Evolutionary conservation across 371 early-diverging fungal genomes (phyloP).

Genomic region (Haplosporangium sp.): DNA sequence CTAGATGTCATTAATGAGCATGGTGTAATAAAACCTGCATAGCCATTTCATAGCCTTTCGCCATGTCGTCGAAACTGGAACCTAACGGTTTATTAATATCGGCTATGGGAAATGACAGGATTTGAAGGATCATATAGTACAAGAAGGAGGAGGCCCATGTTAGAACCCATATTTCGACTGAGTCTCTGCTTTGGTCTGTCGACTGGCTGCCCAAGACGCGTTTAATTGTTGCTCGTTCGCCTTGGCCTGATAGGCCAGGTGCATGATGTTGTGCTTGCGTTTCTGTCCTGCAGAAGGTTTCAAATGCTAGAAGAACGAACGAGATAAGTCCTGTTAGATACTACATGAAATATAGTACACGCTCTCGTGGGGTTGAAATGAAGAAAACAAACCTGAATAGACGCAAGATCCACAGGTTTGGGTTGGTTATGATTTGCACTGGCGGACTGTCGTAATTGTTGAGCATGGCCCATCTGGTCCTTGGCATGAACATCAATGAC

Average conservation of each 20-base stretch:
- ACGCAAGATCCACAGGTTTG: constrained; percentile 40
- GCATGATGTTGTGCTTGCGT: constrained; percentile 84
- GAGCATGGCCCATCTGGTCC: constrained; percentile 62
- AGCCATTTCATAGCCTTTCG: too few relatives aligned
- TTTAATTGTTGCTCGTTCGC: constrained; percentile 71
- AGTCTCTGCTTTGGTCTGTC: constrained; percentile 73
- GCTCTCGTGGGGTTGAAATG: constrained; percentile 44
- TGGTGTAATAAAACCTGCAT: too few relatives aligned
- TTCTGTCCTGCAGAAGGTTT: constrained; percentile 62
- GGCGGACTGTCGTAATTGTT: constrained; percentile 55
- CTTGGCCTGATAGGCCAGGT: constrained; percentile 78
- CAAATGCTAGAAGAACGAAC: constrained; percentile 51
- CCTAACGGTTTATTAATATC: too few relatives aligned
- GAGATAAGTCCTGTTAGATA: constrained; percentile 17
- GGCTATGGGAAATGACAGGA: too few relatives aligned
- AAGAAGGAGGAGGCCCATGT: background rate
- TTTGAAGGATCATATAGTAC: background rate
- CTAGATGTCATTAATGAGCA: background rate
- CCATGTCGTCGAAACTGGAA: too few relatives aligned
- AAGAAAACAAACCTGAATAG: constrained; percentile 37
- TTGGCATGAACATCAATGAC: constrained; percentile 63
- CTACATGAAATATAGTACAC: constrained; percentile 8
- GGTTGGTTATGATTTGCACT: constrained; percentile 17
- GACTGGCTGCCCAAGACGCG: constrained; percentile 73
- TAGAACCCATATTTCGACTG: constrained; percentile 76